phyloP scores from a whole-genome alignment of 371 early-diverging fungal genomes.

The Lichtheimia ornata region DNA sequence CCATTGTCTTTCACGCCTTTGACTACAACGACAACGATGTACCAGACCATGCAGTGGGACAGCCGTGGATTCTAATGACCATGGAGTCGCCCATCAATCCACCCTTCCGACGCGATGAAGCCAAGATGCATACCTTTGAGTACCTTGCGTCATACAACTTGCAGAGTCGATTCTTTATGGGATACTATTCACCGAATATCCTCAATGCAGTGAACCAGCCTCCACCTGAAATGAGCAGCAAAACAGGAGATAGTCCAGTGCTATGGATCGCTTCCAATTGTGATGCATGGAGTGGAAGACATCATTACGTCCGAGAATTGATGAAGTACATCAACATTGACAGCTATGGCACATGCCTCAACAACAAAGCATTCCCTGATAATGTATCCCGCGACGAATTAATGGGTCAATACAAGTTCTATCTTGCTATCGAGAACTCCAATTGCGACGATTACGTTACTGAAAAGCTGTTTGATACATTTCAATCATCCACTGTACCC shows the following conservation, averaged over 20 bases:
- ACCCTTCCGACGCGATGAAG: constrained; percentile 17
- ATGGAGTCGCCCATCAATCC: constrained; percentile 38
- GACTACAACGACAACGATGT: constrained; percentile 21
- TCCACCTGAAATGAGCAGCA: constrained; percentile 23
- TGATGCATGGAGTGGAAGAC: constrained; percentile 34
- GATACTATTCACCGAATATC: constrained; percentile 31
- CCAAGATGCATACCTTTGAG: constrained; percentile 29
- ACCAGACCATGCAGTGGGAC: background rate
- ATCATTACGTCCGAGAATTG: constrained; percentile 36
- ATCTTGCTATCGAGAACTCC: constrained; percentile 42
- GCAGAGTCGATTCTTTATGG: constrained; percentile 31
- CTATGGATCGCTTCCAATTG: constrained; percentile 45
- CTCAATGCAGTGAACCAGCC: constrained; percentile 32
- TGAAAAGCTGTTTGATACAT: constrained; percentile 43
- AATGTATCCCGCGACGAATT: constrained; percentile 24
- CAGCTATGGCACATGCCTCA: constrained; percentile 35
- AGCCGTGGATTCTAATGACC: constrained; percentile 38
- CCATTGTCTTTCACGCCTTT: constrained; percentile 35
- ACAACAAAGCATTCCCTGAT: constrained; percentile 33
- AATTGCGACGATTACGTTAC: constrained; percentile 47
- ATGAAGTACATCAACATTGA: constrained; percentile 40
- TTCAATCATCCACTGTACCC: constrained; percentile 22
- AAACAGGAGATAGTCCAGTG: constrained; percentile 30
- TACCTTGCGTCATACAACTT: constrained; percentile 41
- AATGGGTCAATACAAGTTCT: constrained; percentile 40